A percentile compares a stretch with the other conserved stretches of the same genome.
These are phyloP conservation scores for Grigorovia transvaalensis DNA, from an alignment of 805 yeast genomes.

Conservation along the genomic window DNA sequence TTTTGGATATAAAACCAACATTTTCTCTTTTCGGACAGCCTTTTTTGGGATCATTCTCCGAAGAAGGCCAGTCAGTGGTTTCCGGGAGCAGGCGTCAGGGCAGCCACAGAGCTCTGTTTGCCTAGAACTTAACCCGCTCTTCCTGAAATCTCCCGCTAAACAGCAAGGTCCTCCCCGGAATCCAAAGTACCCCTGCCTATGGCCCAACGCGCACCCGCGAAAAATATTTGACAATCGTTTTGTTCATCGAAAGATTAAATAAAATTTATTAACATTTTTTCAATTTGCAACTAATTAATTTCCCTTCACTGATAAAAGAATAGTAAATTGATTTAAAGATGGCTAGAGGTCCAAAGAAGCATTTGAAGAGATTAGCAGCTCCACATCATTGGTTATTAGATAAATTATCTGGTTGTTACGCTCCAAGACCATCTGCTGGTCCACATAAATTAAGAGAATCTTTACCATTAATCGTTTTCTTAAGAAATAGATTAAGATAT, in stretches of 20 bases:
- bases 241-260: not conserved
- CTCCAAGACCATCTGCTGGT: conserved; percentile 99
- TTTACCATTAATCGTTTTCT: conserved; percentile 90
- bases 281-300: not conserved
- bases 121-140: no score
- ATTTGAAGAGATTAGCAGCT: conserved; percentile 98
- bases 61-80: no score
- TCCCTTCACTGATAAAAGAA: not conserved
- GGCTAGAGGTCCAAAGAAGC: conserved; percentile 51
- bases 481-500: conserved; percentile 98
- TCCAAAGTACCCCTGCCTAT: not conserved
- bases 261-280: not conserved
- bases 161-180: no score
- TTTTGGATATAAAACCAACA: no score
- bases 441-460: conserved; percentile 99
- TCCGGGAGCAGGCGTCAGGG: no score
- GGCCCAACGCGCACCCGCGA: not conserved
- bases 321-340: not conserved
- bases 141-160: no score
- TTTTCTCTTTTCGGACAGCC: no score
- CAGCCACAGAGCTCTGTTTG: no score
- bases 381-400: conserved; percentile 99
- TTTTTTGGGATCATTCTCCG: no score
- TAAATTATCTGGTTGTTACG: conserved; percentile 98
- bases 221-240: not conserved